Evolutionary conservation across 805 yeast genomes (phyloP).

Genomic region (Schwanniomyces occidentalis): DNA sequence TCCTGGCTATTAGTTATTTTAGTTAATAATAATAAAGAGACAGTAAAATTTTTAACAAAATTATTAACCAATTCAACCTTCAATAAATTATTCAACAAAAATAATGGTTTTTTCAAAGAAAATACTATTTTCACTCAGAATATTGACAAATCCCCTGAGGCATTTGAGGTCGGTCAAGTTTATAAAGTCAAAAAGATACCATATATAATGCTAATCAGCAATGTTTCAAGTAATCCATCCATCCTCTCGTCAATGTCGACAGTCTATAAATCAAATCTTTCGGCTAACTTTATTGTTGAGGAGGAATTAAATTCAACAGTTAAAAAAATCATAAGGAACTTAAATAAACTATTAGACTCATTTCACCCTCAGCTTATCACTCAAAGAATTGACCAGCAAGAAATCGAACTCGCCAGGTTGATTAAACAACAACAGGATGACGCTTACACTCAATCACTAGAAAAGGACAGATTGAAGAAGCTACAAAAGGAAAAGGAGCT

Average conservation of each 20-base stretch:
- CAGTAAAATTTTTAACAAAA: conserved; percentile 15
- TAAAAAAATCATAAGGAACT: conserved; percentile 24
- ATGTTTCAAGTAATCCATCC: conserved; percentile 10
- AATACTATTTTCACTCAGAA: conserved; percentile 30
- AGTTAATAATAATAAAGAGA: conserved; percentile 23
- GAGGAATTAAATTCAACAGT: conserved; percentile 20
- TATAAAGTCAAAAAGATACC: conserved; percentile 33
- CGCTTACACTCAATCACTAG: conserved; percentile 41
- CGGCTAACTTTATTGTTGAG: conserved; percentile 14
- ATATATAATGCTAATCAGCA: conserved; percentile 17
- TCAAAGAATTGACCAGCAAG: conserved; percentile 39
- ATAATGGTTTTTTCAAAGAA: conserved; percentile 29
- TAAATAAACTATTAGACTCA: conserved; percentile 24
- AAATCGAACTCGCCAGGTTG: conserved; percentile 38
- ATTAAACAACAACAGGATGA: conserved; percentile 44
- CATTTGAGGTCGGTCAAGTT: conserved; percentile 35
- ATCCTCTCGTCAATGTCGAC: conserved; percentile 12
- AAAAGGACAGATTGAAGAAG: conserved; percentile 56
- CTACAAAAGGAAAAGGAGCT: conserved; percentile 35
- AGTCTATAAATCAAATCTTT: conserved; percentile 8
- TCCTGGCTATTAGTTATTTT: conserved; percentile 36
- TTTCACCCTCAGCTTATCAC: conserved; percentile 41
- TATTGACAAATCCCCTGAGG: conserved; percentile 34
- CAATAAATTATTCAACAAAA: conserved; percentile 24
- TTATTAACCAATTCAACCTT: conserved; percentile 18